phyloP scores from a whole-genome alignment of 305 asterid genomes.

The Salvia sclarea region DNA sequence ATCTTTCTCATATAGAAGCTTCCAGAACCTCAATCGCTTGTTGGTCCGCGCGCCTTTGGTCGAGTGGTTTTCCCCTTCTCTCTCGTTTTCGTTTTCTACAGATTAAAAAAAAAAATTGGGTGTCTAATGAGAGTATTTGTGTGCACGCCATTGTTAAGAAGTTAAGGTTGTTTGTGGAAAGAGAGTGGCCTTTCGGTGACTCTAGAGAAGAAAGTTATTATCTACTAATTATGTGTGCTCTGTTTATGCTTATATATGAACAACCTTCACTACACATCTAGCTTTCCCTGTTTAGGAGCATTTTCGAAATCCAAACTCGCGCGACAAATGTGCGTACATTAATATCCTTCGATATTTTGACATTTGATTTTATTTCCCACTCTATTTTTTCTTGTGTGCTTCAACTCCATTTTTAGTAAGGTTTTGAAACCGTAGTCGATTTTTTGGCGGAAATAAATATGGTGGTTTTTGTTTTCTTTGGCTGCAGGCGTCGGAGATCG shows the following conservation, averaged over 20 bases:
- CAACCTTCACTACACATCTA: background rate
- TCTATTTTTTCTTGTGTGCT: background rate
- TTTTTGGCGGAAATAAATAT: no score
- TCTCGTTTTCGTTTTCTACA: background rate
- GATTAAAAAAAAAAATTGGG: no score
- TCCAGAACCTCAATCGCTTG: background rate
- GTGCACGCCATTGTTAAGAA: no score
- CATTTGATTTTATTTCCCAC: background rate
- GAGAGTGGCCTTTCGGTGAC: no score
- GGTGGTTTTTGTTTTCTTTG: no score
- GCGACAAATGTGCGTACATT: background rate
- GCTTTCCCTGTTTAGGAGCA: background rate
- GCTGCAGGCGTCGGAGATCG: no score
- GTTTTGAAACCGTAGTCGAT: no score
- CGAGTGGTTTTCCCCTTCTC: background rate
- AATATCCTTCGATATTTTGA: background rate
- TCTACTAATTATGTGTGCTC: background rate
- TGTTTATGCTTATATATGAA: background rate
- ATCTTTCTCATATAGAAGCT: background rate
- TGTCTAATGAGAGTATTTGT: no score
- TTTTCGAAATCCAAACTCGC: background rate
- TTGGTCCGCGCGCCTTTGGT: background rate
- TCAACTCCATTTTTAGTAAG: background rate
- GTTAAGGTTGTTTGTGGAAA: no score
- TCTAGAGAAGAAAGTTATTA: background rate